phyloP scores from a whole-genome alignment of 2,329 filamentous ascomycete genomes.

The Colletotrichum theobromicola region DNA sequence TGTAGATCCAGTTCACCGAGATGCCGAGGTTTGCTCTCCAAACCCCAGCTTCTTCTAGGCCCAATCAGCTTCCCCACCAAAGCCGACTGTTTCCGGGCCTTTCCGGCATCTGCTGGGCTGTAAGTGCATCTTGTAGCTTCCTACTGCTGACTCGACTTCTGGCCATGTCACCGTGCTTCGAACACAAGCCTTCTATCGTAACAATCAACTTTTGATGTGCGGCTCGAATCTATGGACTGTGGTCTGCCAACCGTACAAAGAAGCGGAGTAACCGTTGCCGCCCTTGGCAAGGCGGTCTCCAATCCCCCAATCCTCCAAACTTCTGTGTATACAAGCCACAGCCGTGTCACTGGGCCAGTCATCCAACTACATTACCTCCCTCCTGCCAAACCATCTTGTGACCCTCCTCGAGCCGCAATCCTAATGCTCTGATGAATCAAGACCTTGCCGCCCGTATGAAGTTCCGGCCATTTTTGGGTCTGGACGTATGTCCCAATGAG shows the following conservation, averaged over 20 bases:
- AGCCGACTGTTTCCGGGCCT: slow-evolving; percentile 13
- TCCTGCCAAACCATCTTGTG: not conserved
- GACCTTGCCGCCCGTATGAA: not conserved
- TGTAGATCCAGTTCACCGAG: slow-evolving; percentile 10
- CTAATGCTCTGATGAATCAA: not conserved
- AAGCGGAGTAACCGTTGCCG: not conserved
- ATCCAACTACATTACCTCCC: slow-evolving; percentile 10
- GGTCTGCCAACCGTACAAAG: not conserved
- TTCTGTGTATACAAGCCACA: slow-evolving; percentile 4
- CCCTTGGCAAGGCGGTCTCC: not conserved
- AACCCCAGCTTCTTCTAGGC: not conserved
- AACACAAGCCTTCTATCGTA: not conserved
- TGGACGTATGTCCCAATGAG: not conserved
- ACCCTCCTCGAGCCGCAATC: not conserved
- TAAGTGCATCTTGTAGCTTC: not conserved
- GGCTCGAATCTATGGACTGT: slow-evolving; percentile 6
- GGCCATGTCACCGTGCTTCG: not conserved
- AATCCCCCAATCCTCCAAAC: not conserved
- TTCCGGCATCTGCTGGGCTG: not conserved
- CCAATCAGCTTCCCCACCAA: slow-evolving; percentile 4
- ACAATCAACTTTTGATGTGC: slow-evolving; percentile 16
- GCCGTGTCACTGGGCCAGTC: not conserved
- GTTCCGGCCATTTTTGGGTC: not conserved
- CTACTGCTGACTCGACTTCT: not conserved
- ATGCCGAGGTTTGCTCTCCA: slow-evolving; percentile 12